Base-by-base conservation (phyloP, 2,329 filamentous ascomycete species). In the Camillea tinctor region DNA sequence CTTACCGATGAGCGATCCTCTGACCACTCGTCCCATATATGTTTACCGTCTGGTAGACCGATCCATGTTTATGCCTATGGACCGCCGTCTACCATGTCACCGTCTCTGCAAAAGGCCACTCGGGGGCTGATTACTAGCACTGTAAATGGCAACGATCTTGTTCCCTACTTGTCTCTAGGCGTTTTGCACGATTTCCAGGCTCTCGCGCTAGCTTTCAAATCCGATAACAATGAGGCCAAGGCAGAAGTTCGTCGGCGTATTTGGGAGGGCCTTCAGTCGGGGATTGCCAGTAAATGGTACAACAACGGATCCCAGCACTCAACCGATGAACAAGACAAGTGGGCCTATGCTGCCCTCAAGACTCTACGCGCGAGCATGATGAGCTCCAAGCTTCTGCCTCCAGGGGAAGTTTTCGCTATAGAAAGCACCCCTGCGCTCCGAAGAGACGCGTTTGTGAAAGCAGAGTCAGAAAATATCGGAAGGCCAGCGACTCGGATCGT, bases 51-150 rank as follows among this genome's bases (percentile, higher is more conserved):
- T 0, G 86, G 87, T 17, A 83, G 90, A 0, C 87, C 88, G 2
- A 89, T 93, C 20, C 90, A 93, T 67, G 90, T 92, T 13, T 93
- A 91, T 71, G 88, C 90, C 6, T 93, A 92, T 71, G 90, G 90
- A 0, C 87, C 90, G 1, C 89, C 90, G 0, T 85, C 88, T 0
- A 89, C 88, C 15, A 86, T 93, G 82, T 91, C 88, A 0, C 81
- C 88, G 0, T 84, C 87, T 1, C 80, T 93, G 7, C 85, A 89
- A 50, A 84, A 84, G 60, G 87, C 88, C 11, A 93, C 90, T 0
- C 82, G 88, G 15, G 90, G 89, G 1, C 80, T 93, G 7, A 88
- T 93, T 61, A 93, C 90, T 2, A 92, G 86, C 8, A 81, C 90
- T 4, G 84, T 92, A 11, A 88, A 93, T 67, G 88, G 88, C 19